Evolutionary conservation across 2,329 filamentous ascomycete genomes (phyloP).

Genomic region (Torrubiella hemipterigena): DNA sequence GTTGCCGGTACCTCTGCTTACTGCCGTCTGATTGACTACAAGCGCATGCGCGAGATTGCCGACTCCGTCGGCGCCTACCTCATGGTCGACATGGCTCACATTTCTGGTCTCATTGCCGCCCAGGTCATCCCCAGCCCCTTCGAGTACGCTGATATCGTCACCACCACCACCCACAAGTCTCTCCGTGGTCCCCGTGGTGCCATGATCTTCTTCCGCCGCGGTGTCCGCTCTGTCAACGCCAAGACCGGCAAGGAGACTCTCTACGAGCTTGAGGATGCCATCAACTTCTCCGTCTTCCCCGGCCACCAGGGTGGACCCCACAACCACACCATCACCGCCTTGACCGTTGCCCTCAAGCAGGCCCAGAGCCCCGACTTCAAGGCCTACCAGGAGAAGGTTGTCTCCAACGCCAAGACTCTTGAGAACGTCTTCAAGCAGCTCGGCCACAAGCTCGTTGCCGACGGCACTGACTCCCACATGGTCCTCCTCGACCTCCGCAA

Average conservation of each 20-base stretch:
- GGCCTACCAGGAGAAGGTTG: slow-evolving; percentile 83
- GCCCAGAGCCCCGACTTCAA: slow-evolving; percentile 84
- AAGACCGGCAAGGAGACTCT: slow-evolving; percentile 83
- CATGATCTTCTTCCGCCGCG: slow-evolving; percentile 99
- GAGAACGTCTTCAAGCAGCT: slow-evolving; percentile 75
- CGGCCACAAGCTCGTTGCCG: slow-evolving; percentile 88
- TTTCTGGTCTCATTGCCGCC: slow-evolving; percentile 88
- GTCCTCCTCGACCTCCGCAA: slow-evolving; percentile 90
- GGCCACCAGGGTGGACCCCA: slow-evolving; percentile 97
- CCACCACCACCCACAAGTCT: slow-evolving; percentile 98
- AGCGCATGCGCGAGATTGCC: slow-evolving; percentile 89
- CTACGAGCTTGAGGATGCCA: slow-evolving; percentile 89
- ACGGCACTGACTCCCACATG: slow-evolving; percentile 96
- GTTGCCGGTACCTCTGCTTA: slow-evolving; percentile 96
- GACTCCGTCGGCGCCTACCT: slow-evolving; percentile 91
- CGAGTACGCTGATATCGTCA: slow-evolving; percentile 86
- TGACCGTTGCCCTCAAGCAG: slow-evolving; percentile 91
- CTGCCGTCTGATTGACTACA: slow-evolving; percentile 95
- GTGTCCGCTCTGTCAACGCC: slow-evolving; percentile 76
- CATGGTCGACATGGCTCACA: slow-evolving; percentile 96
- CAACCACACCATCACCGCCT: slow-evolving; percentile 98
- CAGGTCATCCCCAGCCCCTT: slow-evolving; percentile 92
- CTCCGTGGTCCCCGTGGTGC: slow-evolving; percentile 93
- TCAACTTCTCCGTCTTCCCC: slow-evolving; percentile 99
- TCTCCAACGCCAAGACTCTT: slow-evolving; percentile 86